Conservation (phyloP, 1,284 basidiomycete species). For the Cryptococcus deneoformans region DNA sequence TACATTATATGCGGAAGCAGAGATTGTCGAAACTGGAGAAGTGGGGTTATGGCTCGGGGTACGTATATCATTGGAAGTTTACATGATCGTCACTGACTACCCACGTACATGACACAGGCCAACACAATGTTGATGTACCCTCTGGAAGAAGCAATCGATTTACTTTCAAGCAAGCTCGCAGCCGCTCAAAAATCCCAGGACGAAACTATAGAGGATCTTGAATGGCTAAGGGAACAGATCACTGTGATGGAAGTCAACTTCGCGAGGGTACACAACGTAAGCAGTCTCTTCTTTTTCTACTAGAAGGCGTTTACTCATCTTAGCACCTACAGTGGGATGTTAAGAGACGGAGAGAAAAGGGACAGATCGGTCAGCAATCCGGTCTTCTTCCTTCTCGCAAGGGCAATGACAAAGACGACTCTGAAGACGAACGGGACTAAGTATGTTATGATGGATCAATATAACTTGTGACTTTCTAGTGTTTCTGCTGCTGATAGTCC, state of each 20-base stretch:
- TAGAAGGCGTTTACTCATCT: neutral
- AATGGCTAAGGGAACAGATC: constrained; percentile 91
- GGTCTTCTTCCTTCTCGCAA: constrained; percentile 17
- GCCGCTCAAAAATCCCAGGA: constrained; percentile 67
- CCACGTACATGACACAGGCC: constrained; percentile 54
- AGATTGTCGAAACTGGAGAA: constrained; percentile 78
- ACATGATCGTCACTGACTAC: neutral
- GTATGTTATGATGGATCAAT: neutral
- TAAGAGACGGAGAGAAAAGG: constrained; percentile 29
- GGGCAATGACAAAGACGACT: constrained; percentile 12
- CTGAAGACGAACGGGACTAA: constrained; percentile 22
- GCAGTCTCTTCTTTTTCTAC: constrained; percentile 9
- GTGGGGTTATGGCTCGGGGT: constrained; percentile 97
- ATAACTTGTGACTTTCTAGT: too few relatives aligned
- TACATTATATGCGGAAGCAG: constrained; percentile 88
- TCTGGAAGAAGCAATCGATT: constrained; percentile 70
- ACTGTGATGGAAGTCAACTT: constrained; percentile 99
- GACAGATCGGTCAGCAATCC: constrained; percentile 9
- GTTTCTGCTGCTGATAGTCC: too few relatives aligned
- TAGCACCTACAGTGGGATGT: constrained; percentile 45
- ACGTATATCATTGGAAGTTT: constrained; percentile 48
- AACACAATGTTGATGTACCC: constrained; percentile 98
- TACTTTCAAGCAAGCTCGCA: constrained; percentile 75
- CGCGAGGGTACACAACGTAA: constrained; percentile 83
- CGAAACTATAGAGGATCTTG: constrained; percentile 81